Base-by-base conservation (phyloP, 2,329 filamentous ascomycete species). In the Fusarium pilosicola region DNA sequence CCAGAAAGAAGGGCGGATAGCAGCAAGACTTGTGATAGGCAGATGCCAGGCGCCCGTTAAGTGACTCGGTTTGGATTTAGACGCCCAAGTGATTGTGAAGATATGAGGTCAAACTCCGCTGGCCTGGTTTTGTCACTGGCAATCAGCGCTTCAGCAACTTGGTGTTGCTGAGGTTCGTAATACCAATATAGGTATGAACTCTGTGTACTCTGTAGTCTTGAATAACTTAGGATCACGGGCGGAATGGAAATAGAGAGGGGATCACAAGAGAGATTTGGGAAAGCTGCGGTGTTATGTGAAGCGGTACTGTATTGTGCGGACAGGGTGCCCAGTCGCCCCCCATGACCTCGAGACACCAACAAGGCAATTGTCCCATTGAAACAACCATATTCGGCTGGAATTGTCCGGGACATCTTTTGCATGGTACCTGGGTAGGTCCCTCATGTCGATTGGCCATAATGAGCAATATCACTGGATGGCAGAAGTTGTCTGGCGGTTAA, bases 91-190 rank as follows among this genome's bases (percentile, higher is more conserved):
- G 68, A n/a, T 46, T 64, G 41, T 63, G 38, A 61, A 26, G 73
- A 70, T 58, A 59, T 69, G 71, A 77, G 81, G 82, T 86, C 85
- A 86, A 87, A 64, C 66, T 65, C 59, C 45, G 63, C 52, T 74
- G 62, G 66, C 51, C 70, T 67, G 68, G 66, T 65, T 68, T 41
- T 28, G n/a, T 69, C 73, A 70, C 46, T 32, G 41, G 14, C 24
- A 59, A 48, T 49, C 54, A 52, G 59, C 63, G 38, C 45, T 59
- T 39, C 42, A 59, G 45, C 32, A 48, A 26, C n/a, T 46, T 51
- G 54, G 36, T 67, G 57, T 41, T 55, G n/a, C 45, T 38, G 57
- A 65, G 7, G 15, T 26, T 46, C 28, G 61, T 52, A 42, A 42
- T 26, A 49, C 60, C 30, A 42, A 36, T 30, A 32, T 11, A 56